Evolutionary conservation across 1,139 yeast genomes (phyloP).

Genomic region (Yamadazyma atmosphaerica): DNA sequence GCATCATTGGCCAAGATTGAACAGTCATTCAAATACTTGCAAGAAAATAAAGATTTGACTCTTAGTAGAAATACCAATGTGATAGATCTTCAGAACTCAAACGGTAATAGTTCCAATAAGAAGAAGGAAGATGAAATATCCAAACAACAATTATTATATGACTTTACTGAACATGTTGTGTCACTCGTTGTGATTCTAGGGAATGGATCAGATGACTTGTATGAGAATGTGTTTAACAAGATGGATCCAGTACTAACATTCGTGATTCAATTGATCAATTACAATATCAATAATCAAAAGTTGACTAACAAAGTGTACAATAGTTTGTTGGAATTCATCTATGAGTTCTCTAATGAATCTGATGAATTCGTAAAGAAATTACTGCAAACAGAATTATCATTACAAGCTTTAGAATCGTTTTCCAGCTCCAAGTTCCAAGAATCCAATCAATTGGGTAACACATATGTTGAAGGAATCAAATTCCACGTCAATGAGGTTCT

Average conservation of each 20-base stretch:
- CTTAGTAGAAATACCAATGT: slow-evolving; percentile 6
- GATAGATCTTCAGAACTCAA: slow-evolving; percentile 10
- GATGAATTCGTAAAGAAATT: slow-evolving; percentile 50
- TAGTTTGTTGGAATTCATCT: slow-evolving; percentile 58
- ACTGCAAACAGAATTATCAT: slow-evolving; percentile 9
- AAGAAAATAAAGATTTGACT: slow-evolving; percentile 24
- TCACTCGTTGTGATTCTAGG: slow-evolving; percentile 70
- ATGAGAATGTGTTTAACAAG: slow-evolving; percentile 48
- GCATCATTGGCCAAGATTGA: slow-evolving; percentile 50
- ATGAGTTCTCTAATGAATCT: slow-evolving; percentile 68
- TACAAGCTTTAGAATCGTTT: slow-evolving; percentile 13
- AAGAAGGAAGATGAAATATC: slow-evolving; percentile 38
- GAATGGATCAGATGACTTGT: slow-evolving; percentile 62
- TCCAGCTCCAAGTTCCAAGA: slow-evolving; percentile 16
- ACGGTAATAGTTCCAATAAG: slow-evolving; percentile 12
- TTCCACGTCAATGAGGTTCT: slow-evolving; percentile 56
- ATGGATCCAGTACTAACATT: slow-evolving; percentile 43
- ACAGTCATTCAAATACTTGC: slow-evolving; percentile 46
- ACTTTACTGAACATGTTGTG: slow-evolving; percentile 71
- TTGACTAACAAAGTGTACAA: slow-evolving; percentile 48
- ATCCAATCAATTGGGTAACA: slow-evolving; percentile 44
- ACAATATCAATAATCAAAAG: slow-evolving; percentile 25
- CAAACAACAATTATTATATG: slow-evolving; percentile 52
- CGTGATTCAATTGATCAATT: slow-evolving; percentile 41
- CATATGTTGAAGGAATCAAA: slow-evolving; percentile 59